Conservation (phyloP, 208 protist species). For the Wallacemonas sp. region DNA sequence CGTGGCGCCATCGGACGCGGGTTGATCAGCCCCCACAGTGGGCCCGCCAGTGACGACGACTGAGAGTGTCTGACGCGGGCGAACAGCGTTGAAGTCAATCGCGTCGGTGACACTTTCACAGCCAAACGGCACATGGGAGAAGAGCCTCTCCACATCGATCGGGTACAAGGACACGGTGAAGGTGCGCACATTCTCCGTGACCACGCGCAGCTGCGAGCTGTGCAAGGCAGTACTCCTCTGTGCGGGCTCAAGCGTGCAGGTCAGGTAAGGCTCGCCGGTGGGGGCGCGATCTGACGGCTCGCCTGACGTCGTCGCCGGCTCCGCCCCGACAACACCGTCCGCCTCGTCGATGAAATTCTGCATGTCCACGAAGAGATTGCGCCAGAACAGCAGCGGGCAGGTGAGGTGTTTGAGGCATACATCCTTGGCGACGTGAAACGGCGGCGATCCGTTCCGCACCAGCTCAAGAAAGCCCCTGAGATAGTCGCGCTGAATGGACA, state of each 20-base stretch:
- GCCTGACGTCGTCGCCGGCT: slow-evolving; percentile 6
- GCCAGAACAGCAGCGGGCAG: slow-evolving; percentile 27
- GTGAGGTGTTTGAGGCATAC: too few relatives aligned
- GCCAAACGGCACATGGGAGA: slow-evolving; percentile 22
- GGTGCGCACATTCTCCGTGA: background rate
- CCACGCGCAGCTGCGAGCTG: slow-evolving; percentile 1
- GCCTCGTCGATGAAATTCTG: slow-evolving; percentile 21
- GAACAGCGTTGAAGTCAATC: slow-evolving; percentile 25
- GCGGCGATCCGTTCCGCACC: slow-evolving; percentile 9
- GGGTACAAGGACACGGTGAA: slow-evolving; percentile 10
- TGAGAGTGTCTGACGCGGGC: too few relatives aligned
- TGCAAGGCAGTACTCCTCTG: too few relatives aligned
- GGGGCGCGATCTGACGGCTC: too few relatives aligned
- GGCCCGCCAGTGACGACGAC: too few relatives aligned
- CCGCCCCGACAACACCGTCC: slow-evolving; percentile 5
- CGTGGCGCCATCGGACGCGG: too few relatives aligned
- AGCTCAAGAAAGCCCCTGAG: slow-evolving; percentile 19
- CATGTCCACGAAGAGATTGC: slow-evolving; percentile 27
- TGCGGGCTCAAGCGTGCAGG: too few relatives aligned
- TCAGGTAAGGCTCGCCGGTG: slow-evolving; percentile 17
- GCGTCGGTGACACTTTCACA: background rate
- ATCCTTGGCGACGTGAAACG: too few relatives aligned
- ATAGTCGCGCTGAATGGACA: slow-evolving; percentile 24
- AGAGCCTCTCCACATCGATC: slow-evolving; percentile 25
- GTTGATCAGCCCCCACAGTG: too few relatives aligned